Conservation (phyloP, 1,139 yeast species). For the Saccharomyces hybrid region DNA sequence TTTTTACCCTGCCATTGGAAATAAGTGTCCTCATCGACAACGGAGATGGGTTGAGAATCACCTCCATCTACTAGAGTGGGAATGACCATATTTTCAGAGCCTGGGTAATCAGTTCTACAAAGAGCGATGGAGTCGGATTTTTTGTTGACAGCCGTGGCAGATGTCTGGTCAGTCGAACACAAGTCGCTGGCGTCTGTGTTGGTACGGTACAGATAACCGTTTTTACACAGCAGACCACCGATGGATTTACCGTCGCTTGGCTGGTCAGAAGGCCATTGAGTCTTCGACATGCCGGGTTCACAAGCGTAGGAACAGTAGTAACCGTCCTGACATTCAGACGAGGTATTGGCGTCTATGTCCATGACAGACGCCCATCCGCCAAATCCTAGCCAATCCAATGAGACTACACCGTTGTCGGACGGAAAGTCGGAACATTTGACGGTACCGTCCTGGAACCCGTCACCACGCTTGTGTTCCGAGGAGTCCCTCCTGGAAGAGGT, state of each 20-base stretch:
- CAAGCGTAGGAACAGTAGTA: slow-evolving; percentile 95
- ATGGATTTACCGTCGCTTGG: slow-evolving; percentile 81
- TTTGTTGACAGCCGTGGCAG: too few relatives aligned
- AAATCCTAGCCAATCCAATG: slow-evolving; percentile 69
- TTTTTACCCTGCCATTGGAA: too few relatives aligned
- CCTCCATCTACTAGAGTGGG: too few relatives aligned
- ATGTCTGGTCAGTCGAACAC: too few relatives aligned
- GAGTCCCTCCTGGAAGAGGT: slow-evolving; percentile 14
- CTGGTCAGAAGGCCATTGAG: slow-evolving; percentile 88
- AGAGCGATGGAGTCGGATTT: too few relatives aligned
- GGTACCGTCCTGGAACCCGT: slow-evolving; percentile 70
- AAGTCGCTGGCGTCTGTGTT: too few relatives aligned
- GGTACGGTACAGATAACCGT: too few relatives aligned
- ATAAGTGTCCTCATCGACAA: too few relatives aligned
- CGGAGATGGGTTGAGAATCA: too few relatives aligned
- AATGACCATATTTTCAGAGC: too few relatives aligned
- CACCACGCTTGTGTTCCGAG: slow-evolving; percentile 23
- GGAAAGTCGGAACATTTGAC: slow-evolving; percentile 75
- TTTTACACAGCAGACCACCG: slow-evolving; percentile 56
- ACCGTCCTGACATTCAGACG: slow-evolving; percentile 69
- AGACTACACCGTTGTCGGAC: slow-evolving; percentile 81
- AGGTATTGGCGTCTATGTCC: slow-evolving; percentile 55
- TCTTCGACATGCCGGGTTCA: slow-evolving; percentile 94
- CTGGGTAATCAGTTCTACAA: too few relatives aligned
- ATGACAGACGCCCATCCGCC: slow-evolving; percentile 92